Evolutionary conservation across 805 yeast species (phyloP).

Genomic region (Wickerhamomyces canadensis): DNA sequence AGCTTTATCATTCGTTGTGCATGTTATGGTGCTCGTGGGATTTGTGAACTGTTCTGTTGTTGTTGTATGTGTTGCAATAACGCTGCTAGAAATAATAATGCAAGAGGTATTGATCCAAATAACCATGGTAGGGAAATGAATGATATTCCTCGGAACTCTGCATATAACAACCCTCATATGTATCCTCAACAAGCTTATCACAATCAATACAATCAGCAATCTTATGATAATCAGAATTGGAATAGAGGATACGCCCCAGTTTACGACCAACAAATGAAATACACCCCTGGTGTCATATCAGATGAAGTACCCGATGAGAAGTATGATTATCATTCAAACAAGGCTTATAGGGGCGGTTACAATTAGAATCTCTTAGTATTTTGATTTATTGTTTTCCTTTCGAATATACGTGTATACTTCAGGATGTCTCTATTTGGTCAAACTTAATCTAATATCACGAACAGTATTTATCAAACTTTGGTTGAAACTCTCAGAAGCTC

Average conservation of each 20-base stretch:
- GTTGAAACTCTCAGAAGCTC: constrained; percentile 7
- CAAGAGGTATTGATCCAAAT: neutral
- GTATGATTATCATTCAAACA: neutral
- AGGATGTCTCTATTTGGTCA: constrained; percentile 7
- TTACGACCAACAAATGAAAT: constrained; percentile 4
- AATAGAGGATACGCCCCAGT: constrained; percentile 3
- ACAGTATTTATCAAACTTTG: constrained; percentile 14
- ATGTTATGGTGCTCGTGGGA: constrained; percentile 50
- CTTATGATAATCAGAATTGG: constrained; percentile 4
- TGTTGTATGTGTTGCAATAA: constrained; percentile 35
- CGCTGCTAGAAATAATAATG: neutral
- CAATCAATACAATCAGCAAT: no score
- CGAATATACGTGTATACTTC: neutral
- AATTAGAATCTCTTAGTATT: constrained; percentile 1
- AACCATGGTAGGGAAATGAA: constrained; percentile 3
- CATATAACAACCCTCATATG: constrained; percentile 18
- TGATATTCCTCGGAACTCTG: constrained; percentile 7
- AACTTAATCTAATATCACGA: constrained; percentile 18
- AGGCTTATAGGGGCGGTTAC: neutral
- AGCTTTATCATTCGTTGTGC: constrained; percentile 49
- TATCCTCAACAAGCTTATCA: no score
- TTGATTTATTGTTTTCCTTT: neutral
- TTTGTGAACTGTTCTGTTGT: constrained; percentile 47
- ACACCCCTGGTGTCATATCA: constrained; percentile 15
- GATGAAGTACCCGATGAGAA: constrained; percentile 10